Evolutionary conservation across 2,329 filamentous ascomycete species (phyloP).

Genomic region (Fusarium sp.): DNA sequence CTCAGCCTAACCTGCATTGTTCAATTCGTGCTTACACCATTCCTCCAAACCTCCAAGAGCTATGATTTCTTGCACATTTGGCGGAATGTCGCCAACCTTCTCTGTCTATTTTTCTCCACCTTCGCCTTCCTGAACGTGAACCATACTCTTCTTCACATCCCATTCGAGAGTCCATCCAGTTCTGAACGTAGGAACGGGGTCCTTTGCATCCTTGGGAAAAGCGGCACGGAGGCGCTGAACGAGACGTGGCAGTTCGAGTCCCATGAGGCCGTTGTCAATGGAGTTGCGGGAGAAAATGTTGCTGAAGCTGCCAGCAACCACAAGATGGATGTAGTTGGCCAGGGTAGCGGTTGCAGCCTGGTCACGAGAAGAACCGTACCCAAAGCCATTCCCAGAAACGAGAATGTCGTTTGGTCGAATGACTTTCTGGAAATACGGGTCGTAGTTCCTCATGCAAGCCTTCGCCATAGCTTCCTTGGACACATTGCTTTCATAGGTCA

Average conservation of each 20-base stretch:
- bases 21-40: neutral
- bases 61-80: neutral
- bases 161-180: neutral
- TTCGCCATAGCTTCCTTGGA: neutral
- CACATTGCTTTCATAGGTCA: neutral
- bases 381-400: neutral
- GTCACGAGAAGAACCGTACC: neutral
- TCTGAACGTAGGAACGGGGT: neutral
- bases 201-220: neutral
- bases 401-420: neutral
- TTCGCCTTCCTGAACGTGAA: neutral
- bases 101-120: neutral
- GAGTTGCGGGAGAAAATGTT: neutral
- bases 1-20: neutral
- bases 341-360: neutral
- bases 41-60: neutral
- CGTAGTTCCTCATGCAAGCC: neutral
- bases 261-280: neutral
- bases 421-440: neutral
- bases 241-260: neutral
- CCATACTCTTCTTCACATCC: neutral
- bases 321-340: neutral
- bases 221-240: neutral
- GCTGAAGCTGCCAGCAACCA: neutral
- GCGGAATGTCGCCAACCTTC: neutral